A percentile compares a stretch with the other conserved stretches of the same genome.
These are phyloP conservation scores for Takakia lepidozioides DNA, from an alignment of 225 moss, liverwort and hornwort genomes.

Conservation along the genomic window DNA sequence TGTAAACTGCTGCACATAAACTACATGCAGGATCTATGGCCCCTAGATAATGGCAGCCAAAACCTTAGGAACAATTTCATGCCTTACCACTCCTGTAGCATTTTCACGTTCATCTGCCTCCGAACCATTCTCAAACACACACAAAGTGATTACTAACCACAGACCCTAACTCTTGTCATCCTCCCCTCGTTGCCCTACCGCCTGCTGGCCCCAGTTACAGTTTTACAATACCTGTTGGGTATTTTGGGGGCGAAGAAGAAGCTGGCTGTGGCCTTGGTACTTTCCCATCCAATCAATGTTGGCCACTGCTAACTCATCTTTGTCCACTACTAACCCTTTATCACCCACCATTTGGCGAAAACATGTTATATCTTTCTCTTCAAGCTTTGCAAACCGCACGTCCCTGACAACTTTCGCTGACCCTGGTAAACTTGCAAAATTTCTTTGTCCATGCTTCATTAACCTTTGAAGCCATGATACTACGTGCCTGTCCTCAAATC, in stretches of 20 bases:
- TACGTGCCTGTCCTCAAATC: too few relatives aligned
- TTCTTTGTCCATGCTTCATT: constrained; percentile 12
- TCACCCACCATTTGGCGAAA: constrained; percentile 61
- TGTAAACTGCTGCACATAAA: too few relatives aligned
- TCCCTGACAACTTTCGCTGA: constrained; percentile 28
- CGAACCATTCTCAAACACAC: too few relatives aligned
- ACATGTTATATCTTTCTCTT: constrained; percentile 44
- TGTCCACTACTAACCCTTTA: constrained; percentile 60
- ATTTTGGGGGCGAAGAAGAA: constrained; percentile 82
- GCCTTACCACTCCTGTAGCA: too few relatives aligned
- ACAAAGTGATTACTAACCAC: too few relatives aligned
- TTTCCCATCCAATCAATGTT: constrained; percentile 97
- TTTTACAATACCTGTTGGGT: constrained; percentile 58
- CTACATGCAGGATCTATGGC: too few relatives aligned
- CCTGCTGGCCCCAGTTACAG: too few relatives aligned
- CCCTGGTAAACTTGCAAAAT: constrained; percentile 17
- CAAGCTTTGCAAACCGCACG: constrained; percentile 54
- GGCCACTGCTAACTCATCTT: constrained; percentile 68
- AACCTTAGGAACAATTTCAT: too few relatives aligned
- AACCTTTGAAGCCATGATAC: constrained; percentile 16
- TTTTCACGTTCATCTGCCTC: too few relatives aligned
- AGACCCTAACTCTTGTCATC: too few relatives aligned
- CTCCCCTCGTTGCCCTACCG: too few relatives aligned
- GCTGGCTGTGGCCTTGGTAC: constrained; percentile 75
- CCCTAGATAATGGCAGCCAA: too few relatives aligned